Conservation (phyloP, 2,329 filamentous ascomycete species). For the Aspergillus pseudoglaucus region DNA sequence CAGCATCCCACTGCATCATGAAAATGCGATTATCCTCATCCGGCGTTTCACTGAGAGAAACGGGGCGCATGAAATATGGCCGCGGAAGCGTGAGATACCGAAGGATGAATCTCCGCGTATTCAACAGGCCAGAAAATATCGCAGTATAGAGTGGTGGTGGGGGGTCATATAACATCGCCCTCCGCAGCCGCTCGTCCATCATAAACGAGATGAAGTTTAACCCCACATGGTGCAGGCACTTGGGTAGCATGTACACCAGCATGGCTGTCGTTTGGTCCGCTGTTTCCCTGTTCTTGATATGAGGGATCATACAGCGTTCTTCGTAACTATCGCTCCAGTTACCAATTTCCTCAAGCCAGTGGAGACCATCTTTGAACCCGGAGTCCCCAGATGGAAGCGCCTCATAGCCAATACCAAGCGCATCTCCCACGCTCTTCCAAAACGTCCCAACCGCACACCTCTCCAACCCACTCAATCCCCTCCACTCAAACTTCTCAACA, state of each 20-base stretch:
- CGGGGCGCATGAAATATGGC: conserved; percentile 32
- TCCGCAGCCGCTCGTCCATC: conserved; percentile 58
- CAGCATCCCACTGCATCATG: conserved; percentile 49
- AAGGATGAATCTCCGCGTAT: conserved; percentile 49
- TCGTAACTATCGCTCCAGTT: conserved; percentile 55
- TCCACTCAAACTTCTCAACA: conserved; percentile 64
- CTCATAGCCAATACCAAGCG: conserved; percentile 56
- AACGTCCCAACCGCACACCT: conserved; percentile 59
- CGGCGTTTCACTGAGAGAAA: conserved; percentile 38
- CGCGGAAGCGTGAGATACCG: conserved; percentile 58
- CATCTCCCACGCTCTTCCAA: conserved; percentile 66
- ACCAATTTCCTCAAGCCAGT: conserved; percentile 48
- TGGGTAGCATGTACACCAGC: conserved; percentile 52
- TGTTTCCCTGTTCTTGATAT: conserved; percentile 43
- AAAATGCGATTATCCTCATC: conserved; percentile 52
- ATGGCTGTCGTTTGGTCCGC: conserved; percentile 57
- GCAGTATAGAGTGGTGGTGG: conserved; percentile 26
- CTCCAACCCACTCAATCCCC: conserved; percentile 60
- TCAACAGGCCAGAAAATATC: conserved; percentile 45
- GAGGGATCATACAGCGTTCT: conserved; percentile 50
- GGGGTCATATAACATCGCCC: conserved; percentile 52
- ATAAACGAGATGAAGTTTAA: conserved; percentile 51
- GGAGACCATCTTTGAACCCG: conserved; percentile 45
- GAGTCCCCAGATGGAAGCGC: conserved; percentile 36
- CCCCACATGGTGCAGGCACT: conserved; percentile 40